phyloP scores from a whole-genome alignment of 805 yeast species.

The Candida gorgasii region DNA sequence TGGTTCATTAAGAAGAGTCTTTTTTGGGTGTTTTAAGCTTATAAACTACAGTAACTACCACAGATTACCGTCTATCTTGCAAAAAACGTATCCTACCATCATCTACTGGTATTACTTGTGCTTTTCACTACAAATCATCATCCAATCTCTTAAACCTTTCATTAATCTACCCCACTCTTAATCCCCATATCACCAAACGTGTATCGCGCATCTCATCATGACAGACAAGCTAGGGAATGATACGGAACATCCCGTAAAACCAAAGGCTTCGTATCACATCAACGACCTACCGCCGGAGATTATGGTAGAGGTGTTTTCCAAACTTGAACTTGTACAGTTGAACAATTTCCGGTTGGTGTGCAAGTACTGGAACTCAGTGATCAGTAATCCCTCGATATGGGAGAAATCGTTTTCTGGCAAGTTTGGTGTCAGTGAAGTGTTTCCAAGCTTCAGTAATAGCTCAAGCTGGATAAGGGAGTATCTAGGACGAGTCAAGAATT shows the following conservation, averaged over 20 bases:
- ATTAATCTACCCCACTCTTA: not conserved
- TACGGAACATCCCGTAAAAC: not conserved
- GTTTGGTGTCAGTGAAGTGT: constrained; percentile 36
- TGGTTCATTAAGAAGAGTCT: no score
- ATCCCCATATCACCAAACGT: not conserved
- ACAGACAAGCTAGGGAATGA: constrained; percentile 14
- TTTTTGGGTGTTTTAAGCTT: no score
- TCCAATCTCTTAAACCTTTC: no score
- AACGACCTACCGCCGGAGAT: constrained; percentile 50
- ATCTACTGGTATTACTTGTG: no score
- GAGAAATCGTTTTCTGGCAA: constrained; percentile 41
- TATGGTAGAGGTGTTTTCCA: constrained; percentile 44
- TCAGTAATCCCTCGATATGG: constrained; percentile 51
- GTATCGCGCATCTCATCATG: constrained; percentile 3
- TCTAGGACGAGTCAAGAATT: constrained; percentile 34
- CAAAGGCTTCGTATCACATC: constrained; percentile 1
- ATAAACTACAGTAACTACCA: no score
- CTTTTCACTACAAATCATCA: no score
- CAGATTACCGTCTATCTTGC: no score
- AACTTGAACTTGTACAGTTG: constrained; percentile 48
- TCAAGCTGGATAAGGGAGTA: constrained; percentile 50
- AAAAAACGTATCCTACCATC: no score
- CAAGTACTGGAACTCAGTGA: constrained; percentile 45
- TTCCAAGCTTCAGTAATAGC: constrained; percentile 48
- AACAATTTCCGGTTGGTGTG: constrained; percentile 46